Evolutionary conservation across 768 basidiomycete genomes (phyloP).

Genomic region (Boletus subcaerulescens): DNA sequence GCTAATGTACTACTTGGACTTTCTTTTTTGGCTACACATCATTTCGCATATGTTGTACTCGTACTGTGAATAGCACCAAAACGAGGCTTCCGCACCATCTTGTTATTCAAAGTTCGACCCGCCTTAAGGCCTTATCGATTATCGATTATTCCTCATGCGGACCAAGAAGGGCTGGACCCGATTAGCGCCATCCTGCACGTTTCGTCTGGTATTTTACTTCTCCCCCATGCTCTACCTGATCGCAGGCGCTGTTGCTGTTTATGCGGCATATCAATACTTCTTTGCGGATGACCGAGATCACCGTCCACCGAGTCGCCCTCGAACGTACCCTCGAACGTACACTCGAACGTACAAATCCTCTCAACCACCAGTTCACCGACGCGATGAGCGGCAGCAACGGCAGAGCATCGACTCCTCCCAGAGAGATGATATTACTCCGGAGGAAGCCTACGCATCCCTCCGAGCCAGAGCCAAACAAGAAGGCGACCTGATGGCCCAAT

Average conservation of each 20-base stretch:
- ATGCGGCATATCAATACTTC: slow-evolving; percentile 9
- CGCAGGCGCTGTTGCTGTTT: slow-evolving; percentile 9
- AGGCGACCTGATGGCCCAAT: slow-evolving; percentile 69
- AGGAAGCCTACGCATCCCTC: slow-evolving; percentile 52
- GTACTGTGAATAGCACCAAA: neutral
- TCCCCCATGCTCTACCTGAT: slow-evolving; percentile 14
- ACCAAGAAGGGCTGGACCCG: too few relatives aligned
- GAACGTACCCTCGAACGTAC: too few relatives aligned
- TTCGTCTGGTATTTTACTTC: neutral
- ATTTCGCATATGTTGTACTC: slow-evolving; percentile 8
- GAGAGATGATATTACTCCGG: neutral
- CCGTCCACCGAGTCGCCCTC: neutral
- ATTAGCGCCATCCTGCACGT: too few relatives aligned
- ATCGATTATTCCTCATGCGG: too few relatives aligned
- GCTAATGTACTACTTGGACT: neutral
- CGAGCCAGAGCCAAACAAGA: slow-evolving; percentile 73
- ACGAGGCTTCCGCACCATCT: neutral
- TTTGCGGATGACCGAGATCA: slow-evolving; percentile 8
- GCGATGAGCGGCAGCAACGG: slow-evolving; percentile 7
- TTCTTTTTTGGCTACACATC: slow-evolving; percentile 1
- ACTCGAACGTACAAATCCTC: neutral
- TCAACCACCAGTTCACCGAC: neutral
- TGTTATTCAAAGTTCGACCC: neutral
- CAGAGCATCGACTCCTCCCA: neutral
- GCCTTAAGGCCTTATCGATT: too few relatives aligned